phyloP scores from a whole-genome alignment of 1,284 basidiomycete species.

The Malassezia sympodialis region DNA sequence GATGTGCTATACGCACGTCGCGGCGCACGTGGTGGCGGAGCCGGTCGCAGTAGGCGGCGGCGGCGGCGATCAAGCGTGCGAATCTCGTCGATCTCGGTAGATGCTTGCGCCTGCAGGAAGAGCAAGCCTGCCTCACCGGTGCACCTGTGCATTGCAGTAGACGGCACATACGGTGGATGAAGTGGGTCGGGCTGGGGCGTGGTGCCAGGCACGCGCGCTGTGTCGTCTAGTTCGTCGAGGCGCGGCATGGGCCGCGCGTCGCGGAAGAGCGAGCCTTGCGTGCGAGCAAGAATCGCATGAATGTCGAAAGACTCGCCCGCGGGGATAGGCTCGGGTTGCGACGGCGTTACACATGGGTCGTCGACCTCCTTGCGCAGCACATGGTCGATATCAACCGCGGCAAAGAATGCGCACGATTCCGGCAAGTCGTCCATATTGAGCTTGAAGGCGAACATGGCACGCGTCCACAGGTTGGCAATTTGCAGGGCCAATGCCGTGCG shows the following conservation, averaged over 20 bases:
- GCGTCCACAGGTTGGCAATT: slow-evolving; percentile 91
- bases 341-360: slow-evolving; percentile 89
- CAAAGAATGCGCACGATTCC: slow-evolving; percentile 81
- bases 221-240: not conserved
- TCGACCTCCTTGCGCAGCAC: slow-evolving; percentile 92
- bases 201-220: not conserved
- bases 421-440: slow-evolving; percentile 92
- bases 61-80: slow-evolving; percentile 34
- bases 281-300: slow-evolving; percentile 55
- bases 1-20: not conserved
- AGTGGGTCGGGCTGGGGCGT: not conserved
- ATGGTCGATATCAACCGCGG: slow-evolving; percentile 83
- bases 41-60: not conserved
- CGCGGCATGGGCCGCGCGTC: slow-evolving; percentile 20
- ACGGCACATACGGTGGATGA: slow-evolving; percentile 22
- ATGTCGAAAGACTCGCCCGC: slow-evolving; percentile 80
- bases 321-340: slow-evolving; percentile 69
- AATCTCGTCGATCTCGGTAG: slow-evolving; percentile 39
- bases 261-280: slow-evolving; percentile 29
- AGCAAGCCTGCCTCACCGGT: slow-evolving; percentile 33
- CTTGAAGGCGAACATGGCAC: slow-evolving; percentile 79
- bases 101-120: slow-evolving; percentile 43
- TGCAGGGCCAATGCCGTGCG: slow-evolving; percentile 85
- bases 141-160: slow-evolving; percentile 35
- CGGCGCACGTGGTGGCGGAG: not conserved